Base-by-base conservation (phyloP, 2,329 filamentous ascomycete genomes). In the Sporothrix phasma region DNA sequence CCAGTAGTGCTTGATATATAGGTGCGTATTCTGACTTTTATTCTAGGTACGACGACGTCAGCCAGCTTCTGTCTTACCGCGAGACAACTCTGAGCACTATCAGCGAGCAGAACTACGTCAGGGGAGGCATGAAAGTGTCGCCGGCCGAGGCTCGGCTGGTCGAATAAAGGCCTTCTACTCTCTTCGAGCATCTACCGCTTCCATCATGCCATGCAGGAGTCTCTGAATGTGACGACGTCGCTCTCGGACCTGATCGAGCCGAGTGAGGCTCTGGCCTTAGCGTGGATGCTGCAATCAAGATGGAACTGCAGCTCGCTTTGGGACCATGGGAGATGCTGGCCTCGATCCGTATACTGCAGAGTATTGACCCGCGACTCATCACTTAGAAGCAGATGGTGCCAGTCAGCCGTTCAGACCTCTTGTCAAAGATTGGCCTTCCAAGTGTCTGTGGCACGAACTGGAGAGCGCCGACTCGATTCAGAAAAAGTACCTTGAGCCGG, bases 391-490 rank as follows among this genome's bases (percentile, higher is more conserved):
- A 95, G 72, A 84, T 84, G 0, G 84, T 96, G 51, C 76, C 81
- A 2, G 82, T 96, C 34, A 90, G 87, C 61, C 83, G 85, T 53
- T 85, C 93, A 1, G 89, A 93, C 67, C 76, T 99, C 31, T 81
- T 97, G 34, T 91, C 93, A 3, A 93, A 91, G 72, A 85, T 96
- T 67, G 94, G 90, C 0, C n/a, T 87, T 94, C 70, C 90, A 93
- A 72, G 85, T 96, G 46, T 96, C 93, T 0, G 88, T 95, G 70
- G 94, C 94, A 19, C 86, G 90, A n/a, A 46, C 81, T 99, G 4
- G 92, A 96, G 73, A 96, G 93, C 68, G 91, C 95, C 0, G 91
- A 96, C 68, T 84, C 86, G 63, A 96, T 99, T 66, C 90, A 97
- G 69, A 86, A 88, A 69, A 86, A 88, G 41, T 97, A 97, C 70